phyloP scores from a whole-genome alignment of 345 rosid genomes.

The Boechera retrofracta region DNA sequence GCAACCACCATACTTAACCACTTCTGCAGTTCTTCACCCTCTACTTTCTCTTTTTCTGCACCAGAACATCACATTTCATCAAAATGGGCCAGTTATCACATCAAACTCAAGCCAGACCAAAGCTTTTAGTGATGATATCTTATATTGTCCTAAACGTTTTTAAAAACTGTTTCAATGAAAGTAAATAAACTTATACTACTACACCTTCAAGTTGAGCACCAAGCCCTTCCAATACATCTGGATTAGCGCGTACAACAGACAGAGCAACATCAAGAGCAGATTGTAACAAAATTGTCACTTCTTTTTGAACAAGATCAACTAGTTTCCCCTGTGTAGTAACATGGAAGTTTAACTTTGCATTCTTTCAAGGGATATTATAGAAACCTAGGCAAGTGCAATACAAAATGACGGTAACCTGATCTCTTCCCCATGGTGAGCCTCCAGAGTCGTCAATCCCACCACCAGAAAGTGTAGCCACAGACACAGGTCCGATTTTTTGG shows the following conservation, averaged over 20 bases:
- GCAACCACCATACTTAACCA: constrained; percentile 89
- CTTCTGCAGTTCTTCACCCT: constrained; percentile 86
- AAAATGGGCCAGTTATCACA: constrained; percentile 2
- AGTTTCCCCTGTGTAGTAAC: constrained; percentile 75
- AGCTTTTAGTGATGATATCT: constrained; percentile 1
- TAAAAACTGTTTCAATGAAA: not conserved
- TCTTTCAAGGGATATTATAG: not conserved
- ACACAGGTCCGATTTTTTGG: constrained; percentile 81
- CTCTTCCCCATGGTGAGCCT: constrained; percentile 82
- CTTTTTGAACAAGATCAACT: constrained; percentile 90
- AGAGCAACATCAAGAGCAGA: constrained; percentile 81
- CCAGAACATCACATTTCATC: constrained; percentile 27
- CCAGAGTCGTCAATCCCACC: constrained; percentile 88
- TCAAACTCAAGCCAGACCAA: constrained; percentile 11
- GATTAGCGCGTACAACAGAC: constrained; percentile 84
- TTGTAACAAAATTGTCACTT: constrained; percentile 78
- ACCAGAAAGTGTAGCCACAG: constrained; percentile 80
- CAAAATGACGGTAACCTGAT: constrained; percentile 59
- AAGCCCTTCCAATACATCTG: constrained; percentile 85
- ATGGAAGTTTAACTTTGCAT: constrained; percentile 2
- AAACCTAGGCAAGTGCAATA: constrained; percentile 10
- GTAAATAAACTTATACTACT: constrained; percentile 1
- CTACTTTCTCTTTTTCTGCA: constrained; percentile 91
- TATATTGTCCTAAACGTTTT: not conserved
- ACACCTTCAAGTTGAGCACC: constrained; percentile 95